Conservation (phyloP, 2,329 filamentous ascomycete genomes). For the Scedosporium apiospermum region DNA sequence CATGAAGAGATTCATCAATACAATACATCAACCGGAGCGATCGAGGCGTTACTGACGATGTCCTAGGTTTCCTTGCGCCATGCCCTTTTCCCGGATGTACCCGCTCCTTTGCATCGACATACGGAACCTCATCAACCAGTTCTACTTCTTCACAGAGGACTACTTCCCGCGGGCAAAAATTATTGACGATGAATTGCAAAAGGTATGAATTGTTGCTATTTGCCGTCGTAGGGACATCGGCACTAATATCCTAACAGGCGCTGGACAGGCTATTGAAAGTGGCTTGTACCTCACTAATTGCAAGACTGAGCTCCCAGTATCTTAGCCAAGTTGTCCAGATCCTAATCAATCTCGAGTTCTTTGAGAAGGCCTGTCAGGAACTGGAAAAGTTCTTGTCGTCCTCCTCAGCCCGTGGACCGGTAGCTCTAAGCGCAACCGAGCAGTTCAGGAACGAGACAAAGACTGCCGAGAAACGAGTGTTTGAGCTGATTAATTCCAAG, state of each 20-base stretch:
- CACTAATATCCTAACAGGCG: slow-evolving; percentile 39
- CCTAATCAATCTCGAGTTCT: slow-evolving; percentile 95
- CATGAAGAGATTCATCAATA: slow-evolving; percentile 12
- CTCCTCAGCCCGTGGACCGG: slow-evolving; percentile 67
- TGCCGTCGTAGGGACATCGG: background rate
- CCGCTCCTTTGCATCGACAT: slow-evolving; percentile 97
- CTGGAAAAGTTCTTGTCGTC: slow-evolving; percentile 80
- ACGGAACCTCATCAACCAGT: slow-evolving; percentile 93
- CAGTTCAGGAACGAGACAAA: slow-evolving; percentile 87
- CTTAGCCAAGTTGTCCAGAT: slow-evolving; percentile 98
- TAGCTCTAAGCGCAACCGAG: slow-evolving; percentile 73
- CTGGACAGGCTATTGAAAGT: slow-evolving; percentile 89
- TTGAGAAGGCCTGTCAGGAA: slow-evolving; percentile 85
- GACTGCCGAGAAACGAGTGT: slow-evolving; percentile 92
- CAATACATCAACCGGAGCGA: too few species aligned
- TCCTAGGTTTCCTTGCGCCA: slow-evolving; percentile 73
- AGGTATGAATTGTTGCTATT: slow-evolving; percentile 33
- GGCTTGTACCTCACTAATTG: slow-evolving; percentile 82
- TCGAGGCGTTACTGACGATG: background rate
- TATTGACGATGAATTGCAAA: slow-evolving; percentile 83
- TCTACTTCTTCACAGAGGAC: slow-evolving; percentile 95
- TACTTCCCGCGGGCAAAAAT: slow-evolving; percentile 85
- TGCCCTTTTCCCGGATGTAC: slow-evolving; percentile 99
- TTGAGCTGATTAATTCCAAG: slow-evolving; percentile 96
- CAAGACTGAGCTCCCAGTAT: slow-evolving; percentile 84